Evolutionary conservation across 768 basidiomycete genomes (phyloP).

Genomic region (Roridomyces roridus): DNA sequence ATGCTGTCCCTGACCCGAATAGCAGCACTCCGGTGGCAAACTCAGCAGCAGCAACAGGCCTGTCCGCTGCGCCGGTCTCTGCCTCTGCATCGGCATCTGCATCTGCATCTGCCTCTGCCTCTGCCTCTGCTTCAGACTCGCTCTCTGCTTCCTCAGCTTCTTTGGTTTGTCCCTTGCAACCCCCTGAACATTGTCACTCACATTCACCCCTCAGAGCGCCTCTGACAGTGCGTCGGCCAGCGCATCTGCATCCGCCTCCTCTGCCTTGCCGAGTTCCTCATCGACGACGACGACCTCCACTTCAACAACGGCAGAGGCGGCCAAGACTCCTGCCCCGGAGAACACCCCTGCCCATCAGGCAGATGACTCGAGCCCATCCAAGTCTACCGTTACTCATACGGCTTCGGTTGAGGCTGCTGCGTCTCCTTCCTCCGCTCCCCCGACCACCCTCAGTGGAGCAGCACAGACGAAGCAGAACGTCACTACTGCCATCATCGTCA

Average conservation of each 20-base stretch:
- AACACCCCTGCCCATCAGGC: background rate
- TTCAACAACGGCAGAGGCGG: conserved; percentile 17
- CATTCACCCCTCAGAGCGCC: background rate
- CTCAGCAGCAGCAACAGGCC: too few relatives aligned
- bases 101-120: conserved; percentile 15
- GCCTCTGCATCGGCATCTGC: conserved; percentile 17
- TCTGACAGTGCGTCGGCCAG: conserved; percentile 20
- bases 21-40: too few relatives aligned
- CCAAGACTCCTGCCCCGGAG: background rate
- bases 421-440: conserved; percentile 35
- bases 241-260: background rate
- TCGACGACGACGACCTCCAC: background rate
- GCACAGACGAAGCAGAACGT: conserved; percentile 45
- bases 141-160: conserved; percentile 15
- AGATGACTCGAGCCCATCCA: conserved; percentile 22
- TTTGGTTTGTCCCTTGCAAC: background rate
- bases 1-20: conserved; percentile 35
- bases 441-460: conserved; percentile 30
- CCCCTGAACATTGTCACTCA: background rate
- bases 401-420: conserved; percentile 32
- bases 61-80: conserved; percentile 8
- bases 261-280: background rate
- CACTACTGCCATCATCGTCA: conserved; percentile 69
- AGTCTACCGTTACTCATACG: conserved; percentile 29
- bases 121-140: conserved; percentile 16